Percentiles rank a stretch among this genome's conserved stretches.
phyloP scores from a whole-genome alignment of 257 asterid genomes.

The Datura wrightii region DNA sequence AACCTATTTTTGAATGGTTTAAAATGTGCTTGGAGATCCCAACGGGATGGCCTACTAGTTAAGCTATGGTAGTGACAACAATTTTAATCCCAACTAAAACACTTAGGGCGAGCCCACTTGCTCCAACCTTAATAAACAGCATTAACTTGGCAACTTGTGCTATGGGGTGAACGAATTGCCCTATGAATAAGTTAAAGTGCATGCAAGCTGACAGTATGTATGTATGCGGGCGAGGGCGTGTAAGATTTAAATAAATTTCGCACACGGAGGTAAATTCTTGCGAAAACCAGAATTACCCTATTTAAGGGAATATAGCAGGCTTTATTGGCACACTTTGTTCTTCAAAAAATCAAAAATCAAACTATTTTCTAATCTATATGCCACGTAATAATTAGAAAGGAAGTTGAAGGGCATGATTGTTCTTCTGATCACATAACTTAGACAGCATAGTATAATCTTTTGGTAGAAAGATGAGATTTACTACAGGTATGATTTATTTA shows the following conservation, averaged over 20 bases:
- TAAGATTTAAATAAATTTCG: not conserved
- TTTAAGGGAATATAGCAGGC: not conserved
- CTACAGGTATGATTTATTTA: not conserved
- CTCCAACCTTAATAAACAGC: not conserved
- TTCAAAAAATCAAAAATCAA: not conserved
- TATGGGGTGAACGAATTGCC: not conserved
- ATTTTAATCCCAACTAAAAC: not conserved
- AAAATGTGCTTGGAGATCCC: conserved; percentile 2
- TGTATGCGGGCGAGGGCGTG: not conserved
- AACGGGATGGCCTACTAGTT: not conserved
- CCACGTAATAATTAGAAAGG: not conserved
- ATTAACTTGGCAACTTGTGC: not conserved
- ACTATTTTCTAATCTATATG: not conserved
- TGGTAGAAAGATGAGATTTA: not conserved
- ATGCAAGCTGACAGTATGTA: not conserved
- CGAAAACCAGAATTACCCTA: not conserved
- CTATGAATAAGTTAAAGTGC: not conserved
- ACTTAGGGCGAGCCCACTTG: not conserved
- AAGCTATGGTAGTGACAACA: not conserved
- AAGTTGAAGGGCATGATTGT: not conserved
- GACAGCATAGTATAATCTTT: not conserved
- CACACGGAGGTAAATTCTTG: not conserved
- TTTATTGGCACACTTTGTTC: not conserved
- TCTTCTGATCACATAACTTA: not conserved
- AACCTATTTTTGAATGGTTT: not conserved